Base-by-base conservation (phyloP, 495 filamentous ascomycete genomes). In the Cudoniella acicularis region DNA sequence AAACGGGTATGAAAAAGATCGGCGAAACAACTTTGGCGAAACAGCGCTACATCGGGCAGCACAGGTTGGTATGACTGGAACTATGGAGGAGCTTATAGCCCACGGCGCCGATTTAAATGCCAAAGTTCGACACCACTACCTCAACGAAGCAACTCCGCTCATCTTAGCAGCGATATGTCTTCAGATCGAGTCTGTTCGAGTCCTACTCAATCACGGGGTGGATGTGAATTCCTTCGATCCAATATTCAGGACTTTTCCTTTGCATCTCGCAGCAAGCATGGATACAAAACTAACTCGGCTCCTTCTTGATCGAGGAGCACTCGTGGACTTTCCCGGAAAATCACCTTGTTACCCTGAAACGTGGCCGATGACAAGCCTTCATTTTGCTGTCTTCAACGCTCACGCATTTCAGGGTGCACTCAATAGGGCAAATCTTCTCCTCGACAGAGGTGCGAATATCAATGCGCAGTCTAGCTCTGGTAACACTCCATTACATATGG, bases 31-130 rank as follows among this genome's bases (percentile, higher is more conserved):
- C n/a, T n/a, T n/a, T n/a, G 70, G 68, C 3, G 43, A 54, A 4
- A 73, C 73, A 17, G 64, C 72, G 10, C 66, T 77, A 10, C 63
- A 62, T 8, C n/a, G 70, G 41, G 74, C 74, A 42, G 69, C 66
- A 16, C 48, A 66, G 13, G 61, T 53, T 30, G 70, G 71, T 8
- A 70, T 70, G 17, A 56, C 48, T 3, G 68, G 67, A 17, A 41
- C 64, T 3, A 68, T 68, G 30, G 56, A 49, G 20, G 21, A 63
- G 11, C 53, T 74, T 11, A 49, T 71, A 24, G 48, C 58, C 20
- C 13, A 57, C 23, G 67, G 67, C 10, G 72, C 72, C 25, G 63
- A 73, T 41, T 46, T 69, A 13, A 64, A 70, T 26, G 22, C 49
- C 3, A 55, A 25, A 17, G 58, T 71, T 50, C 49, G 41, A n/a